Evolutionary conservation across 306 rosid species (phyloP), one percentile per base, ranked within the genome.

Genomic region (Vigna nakashimae): DNA sequence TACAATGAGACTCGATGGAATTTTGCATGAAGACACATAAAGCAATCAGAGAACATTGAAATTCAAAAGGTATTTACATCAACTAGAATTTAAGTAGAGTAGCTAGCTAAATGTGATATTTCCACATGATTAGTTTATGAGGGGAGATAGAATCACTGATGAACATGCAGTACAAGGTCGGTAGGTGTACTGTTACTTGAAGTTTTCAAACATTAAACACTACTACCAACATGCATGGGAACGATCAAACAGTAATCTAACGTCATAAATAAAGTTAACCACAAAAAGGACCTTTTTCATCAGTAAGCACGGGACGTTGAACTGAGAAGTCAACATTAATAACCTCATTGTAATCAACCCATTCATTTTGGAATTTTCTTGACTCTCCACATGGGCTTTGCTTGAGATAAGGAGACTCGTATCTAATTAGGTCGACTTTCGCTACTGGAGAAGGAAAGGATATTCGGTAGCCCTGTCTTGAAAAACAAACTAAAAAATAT

Each of bases 401-500:
- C 79, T 56, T 79, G 76, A 82, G 73, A 76, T 66, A 83, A 70
- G 85, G 91, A 80, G 86, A 83, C 55, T 69, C 87, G 45, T 84
- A 68, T 76, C 88, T 88, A 59, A 85, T 78, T n/a, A 83, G 48
- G 52, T 88, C 90, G 9, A 77, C 82, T 68, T 80, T 83, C 73
- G 85, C 43, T 68, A 82, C 87, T 57, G 74, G 32, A 74, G 75
- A 77, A 3, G 93, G 81, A 69, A 86, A 76, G 28, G 87, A 36
- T 36, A 87, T 71, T 73, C 78, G 93, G 76, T 50, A 87, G 65
- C 83, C 93, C 97, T 92, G 90, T 32, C 17, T 76, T 57, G 56
- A 55, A 42, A 42, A 69, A 84, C 60, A 18, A 42, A 13, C n/a
- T 24, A 1, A 45, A 64, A 40, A 50, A 18, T 40, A 43, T 2